Evolutionary conservation across 169 alveolate genomes (phyloP), one percentile per base, ranked within the genome.

Genomic region (Plasmodium chabaudi): DNA sequence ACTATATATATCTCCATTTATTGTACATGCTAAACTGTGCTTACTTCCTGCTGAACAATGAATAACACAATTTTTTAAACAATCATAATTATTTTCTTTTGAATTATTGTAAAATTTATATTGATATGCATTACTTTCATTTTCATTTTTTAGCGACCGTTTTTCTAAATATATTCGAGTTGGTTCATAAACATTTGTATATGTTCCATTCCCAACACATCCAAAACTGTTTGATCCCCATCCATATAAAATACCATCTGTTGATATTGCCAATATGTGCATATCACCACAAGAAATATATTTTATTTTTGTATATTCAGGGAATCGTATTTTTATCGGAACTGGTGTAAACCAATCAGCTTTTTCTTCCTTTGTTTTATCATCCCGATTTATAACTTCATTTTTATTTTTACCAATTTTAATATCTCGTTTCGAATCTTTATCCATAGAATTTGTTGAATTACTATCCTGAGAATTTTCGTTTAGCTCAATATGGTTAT

Each of bases 221-320:
- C 97, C 97, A 42, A 82, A 82, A 19, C 72, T 87, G 49, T 95
- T 95, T 42, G 59, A 63, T 9, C 97, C 97, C 97, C 97, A 95
- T 13, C 96, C 71, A 53, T 87, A 94, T 67, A 93, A 87, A 39
- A 77, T 68, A 2, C 96, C 96, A n/a, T 87, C 73, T 5, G 87
- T 94, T 3, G 95, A 90, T 5, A 94, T 93, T 5, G 88, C 95
- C 9, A 95, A 87, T 10, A 96, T 93, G 60, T 95, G 97, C 74
- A 79, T 87, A 65, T 92, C 95, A 7, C 97, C 97, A 91, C 97
- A 95, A 12, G 97, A 91, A 12, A 95, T 92, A 34, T 92, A 92
- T 39, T 55, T 71, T 56, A 87, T 60, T 67, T 88, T 91, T 55
- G 73, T 92, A 42, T 75, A 77, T 23, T 90, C 91, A 0, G 93